A percentile compares a stretch with the other conserved stretches of the same genome.
Conservation (phyloP, 2,329 filamentous ascomycete genomes). For the Venturia nashicola region DNA sequence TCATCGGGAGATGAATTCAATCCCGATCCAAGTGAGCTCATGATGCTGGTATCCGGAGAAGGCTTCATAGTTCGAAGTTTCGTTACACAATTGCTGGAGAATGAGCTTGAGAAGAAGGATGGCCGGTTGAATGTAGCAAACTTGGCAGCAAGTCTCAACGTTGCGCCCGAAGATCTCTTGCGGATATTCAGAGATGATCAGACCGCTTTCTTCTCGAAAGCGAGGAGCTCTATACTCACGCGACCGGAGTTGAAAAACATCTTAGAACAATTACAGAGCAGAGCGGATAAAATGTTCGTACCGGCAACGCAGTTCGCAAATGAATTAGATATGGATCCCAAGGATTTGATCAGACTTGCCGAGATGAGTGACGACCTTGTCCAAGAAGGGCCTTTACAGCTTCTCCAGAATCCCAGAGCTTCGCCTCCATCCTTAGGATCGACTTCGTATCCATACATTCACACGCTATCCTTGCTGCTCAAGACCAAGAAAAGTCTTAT, state of each 20-base stretch:
- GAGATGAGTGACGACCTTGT: not conserved
- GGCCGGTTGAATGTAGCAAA: not conserved
- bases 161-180: not conserved
- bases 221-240: not conserved
- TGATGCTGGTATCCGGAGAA: not conserved
- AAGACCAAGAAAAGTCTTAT: not conserved
- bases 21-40: not conserved
- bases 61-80: not conserved
- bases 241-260: not conserved
- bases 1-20: not conserved
- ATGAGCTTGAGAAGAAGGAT: not conserved
- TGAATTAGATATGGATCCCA: not conserved
- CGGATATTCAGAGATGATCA: not conserved
- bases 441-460: not conserved
- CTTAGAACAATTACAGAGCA: not conserved
- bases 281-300: not conserved
- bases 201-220: not conserved
- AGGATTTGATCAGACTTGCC: not conserved
- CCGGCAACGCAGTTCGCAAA: not conserved
- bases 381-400: slow-evolving; percentile 1
- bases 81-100: not conserved
- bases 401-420: not conserved
- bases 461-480: slow-evolving; percentile 2
- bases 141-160: not conserved
- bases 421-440: not conserved